Percentiles rank a stretch among this genome's conserved stretches.
phyloP scores from a whole-genome alignment of 164 flowering plant species.

The Berberis thunbergii region DNA sequence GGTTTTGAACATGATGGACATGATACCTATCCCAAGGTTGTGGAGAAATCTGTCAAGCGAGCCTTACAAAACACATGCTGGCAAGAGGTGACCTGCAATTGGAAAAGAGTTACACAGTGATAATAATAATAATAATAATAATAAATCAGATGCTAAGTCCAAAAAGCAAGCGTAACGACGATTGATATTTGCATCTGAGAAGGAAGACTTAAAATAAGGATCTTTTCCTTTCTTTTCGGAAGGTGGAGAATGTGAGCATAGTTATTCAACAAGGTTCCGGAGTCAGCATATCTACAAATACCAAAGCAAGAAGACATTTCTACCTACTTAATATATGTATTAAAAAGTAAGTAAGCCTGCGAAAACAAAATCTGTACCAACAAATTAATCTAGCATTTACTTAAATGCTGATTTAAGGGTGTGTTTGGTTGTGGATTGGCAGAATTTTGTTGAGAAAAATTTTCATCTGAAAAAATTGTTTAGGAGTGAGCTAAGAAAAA shows the following conservation, averaged over 20 bases:
- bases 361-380: too few species aligned
- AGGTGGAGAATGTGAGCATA: slow-evolving; percentile 92
- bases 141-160: too few species aligned
- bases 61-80: slow-evolving; percentile 70
- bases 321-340: neutral
- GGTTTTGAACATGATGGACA: slow-evolving; percentile 81
- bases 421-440: too few species aligned
- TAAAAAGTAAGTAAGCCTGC: too few species aligned
- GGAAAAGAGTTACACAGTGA: neutral
- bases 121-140: neutral
- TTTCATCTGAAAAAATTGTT: too few species aligned
- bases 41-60: slow-evolving; percentile 57
- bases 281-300: slow-evolving; percentile 61
- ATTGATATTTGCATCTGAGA: too few species aligned
- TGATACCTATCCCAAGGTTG: slow-evolving; percentile 39
- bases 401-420: too few species aligned
- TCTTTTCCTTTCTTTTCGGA: slow-evolving; percentile 76
- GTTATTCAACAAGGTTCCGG: slow-evolving; percentile 75
- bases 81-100: slow-evolving; percentile 71
- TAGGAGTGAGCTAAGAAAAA: too few species aligned
- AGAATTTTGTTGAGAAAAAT: too few species aligned
- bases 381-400: too few species aligned
- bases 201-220: too few species aligned
- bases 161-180: too few species aligned
- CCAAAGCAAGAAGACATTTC: neutral